A percentile compares a stretch with the other conserved stretches of the same genome.
Conservation (phyloP, 768 basidiomycete species). For the Lactarius psammicola region DNA sequence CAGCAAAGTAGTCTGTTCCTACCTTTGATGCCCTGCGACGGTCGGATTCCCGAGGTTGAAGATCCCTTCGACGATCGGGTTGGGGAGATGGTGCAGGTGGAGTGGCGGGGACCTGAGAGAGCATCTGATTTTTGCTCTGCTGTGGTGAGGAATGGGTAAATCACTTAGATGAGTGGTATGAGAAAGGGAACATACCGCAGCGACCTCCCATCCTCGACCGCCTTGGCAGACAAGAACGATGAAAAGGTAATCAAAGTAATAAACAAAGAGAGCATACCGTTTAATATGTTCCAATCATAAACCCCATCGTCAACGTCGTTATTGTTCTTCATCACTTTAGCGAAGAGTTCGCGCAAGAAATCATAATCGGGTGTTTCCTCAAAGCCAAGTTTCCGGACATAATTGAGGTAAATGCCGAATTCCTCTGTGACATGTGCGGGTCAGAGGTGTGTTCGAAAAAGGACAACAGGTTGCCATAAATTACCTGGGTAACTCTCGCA, state of each 20-base stretch:
- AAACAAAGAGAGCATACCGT: slow-evolving; percentile 49
- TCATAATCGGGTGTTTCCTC: slow-evolving; percentile 99
- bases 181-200: slow-evolving; percentile 50
- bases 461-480: slow-evolving; percentile 30
- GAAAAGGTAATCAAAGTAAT: slow-evolving; percentile 8
- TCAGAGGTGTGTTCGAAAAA: background rate
- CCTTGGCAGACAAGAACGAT: slow-evolving; percentile 41
- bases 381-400: slow-evolving; percentile 97
- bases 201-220: slow-evolving; percentile 93
- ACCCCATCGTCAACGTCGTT: slow-evolving; percentile 90
- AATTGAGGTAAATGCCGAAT: slow-evolving; percentile 97
- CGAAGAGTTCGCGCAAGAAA: slow-evolving; percentile 92
- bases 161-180: background rate
- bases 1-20: slow-evolving; percentile 45
- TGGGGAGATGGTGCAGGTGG: slow-evolving; percentile 42
- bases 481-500: slow-evolving; percentile 93
- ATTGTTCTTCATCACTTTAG: slow-evolving; percentile 89
- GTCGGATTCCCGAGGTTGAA: slow-evolving; percentile 54
- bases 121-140: slow-evolving; percentile 63
- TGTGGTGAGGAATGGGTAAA: slow-evolving; percentile 1
- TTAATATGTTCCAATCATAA: slow-evolving; percentile 95
- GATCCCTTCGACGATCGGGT: slow-evolving; percentile 58
- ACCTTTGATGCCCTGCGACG: slow-evolving; percentile 61
- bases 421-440: slow-evolving; percentile 65
- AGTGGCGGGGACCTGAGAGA: slow-evolving; percentile 62